Conservation (phyloP, 1,139 yeast genomes). For the Lodderomyces oxycetoniae region DNA sequence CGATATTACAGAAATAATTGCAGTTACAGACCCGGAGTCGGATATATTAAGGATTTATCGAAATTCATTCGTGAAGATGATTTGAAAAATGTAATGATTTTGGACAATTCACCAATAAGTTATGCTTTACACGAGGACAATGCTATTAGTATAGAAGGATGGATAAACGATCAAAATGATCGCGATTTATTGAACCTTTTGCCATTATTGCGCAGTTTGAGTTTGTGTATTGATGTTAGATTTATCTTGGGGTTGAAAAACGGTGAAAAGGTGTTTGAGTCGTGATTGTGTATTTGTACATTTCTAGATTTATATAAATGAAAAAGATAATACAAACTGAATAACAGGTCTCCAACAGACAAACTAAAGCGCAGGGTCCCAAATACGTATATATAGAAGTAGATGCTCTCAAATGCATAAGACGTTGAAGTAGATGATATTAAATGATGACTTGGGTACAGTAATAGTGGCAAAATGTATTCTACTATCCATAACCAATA, state of each 20-base stretch:
- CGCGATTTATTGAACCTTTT: slow-evolving; percentile 71
- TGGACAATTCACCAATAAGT: slow-evolving; percentile 90
- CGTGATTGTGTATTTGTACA: too few relatives aligned
- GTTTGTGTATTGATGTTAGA: slow-evolving; percentile 85
- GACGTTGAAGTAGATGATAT: too few relatives aligned
- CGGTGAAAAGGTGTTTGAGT: slow-evolving; percentile 69
- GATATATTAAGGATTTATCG: slow-evolving; percentile 82
- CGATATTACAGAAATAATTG: slow-evolving; percentile 81
- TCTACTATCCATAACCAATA: too few relatives aligned
- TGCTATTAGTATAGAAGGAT: slow-evolving; percentile 91
- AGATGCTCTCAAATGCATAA: too few relatives aligned
- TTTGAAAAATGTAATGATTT: slow-evolving; percentile 66
- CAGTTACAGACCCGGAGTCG: slow-evolving; percentile 68
- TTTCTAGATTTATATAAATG: too few relatives aligned
- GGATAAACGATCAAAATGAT: slow-evolving; percentile 95
- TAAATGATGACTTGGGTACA: too few relatives aligned
- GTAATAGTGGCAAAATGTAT: too few relatives aligned
- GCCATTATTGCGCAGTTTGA: slow-evolving; percentile 75
- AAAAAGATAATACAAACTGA: too few relatives aligned
- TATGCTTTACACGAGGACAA: slow-evolving; percentile 80
- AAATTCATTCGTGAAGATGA: slow-evolving; percentile 48
- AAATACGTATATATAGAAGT: too few relatives aligned
- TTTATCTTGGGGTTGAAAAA: slow-evolving; percentile 66
- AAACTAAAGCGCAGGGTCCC: too few relatives aligned
- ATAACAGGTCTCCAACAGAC: too few relatives aligned